Percentiles rank a stretch among this genome's conserved stretches.
These are phyloP conservation scores for Barnettozyma populi DNA, from an alignment of 805 yeast genomes.

Conservation along the genomic window DNA sequence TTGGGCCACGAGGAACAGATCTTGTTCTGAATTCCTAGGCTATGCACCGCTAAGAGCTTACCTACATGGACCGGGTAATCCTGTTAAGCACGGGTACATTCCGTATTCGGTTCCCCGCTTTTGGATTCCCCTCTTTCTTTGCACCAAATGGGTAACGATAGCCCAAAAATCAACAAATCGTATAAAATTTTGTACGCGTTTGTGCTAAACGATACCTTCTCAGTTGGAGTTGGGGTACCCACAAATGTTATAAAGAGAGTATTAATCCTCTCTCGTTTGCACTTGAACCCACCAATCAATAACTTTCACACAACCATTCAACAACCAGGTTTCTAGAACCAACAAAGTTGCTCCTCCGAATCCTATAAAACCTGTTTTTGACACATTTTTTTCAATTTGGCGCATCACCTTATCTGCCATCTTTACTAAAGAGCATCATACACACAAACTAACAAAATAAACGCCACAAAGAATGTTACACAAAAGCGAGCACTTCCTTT, in stretches of 20 bases:
- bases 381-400: background rate
- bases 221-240: background rate
- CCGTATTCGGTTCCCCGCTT: conserved; percentile 1
- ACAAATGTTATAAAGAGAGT: background rate
- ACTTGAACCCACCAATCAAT: background rate
- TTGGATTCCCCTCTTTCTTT: background rate
- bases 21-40: background rate
- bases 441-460: background rate
- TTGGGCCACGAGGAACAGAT: conserved; percentile 68
- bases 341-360: background rate
- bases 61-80: background rate
- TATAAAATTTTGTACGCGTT: background rate
- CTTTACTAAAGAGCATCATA: background rate
- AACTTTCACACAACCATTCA: background rate
- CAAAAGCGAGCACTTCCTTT: conserved; percentile 16
- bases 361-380: background rate
- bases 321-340: background rate
- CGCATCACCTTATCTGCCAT: background rate
- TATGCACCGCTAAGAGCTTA: background rate
- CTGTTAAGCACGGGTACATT: background rate
- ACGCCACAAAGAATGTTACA: conserved; percentile 16
- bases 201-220: conserved; percentile 1
- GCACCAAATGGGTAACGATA: background rate
- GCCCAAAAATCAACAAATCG: conserved; percentile 7
- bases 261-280: background rate